phyloP scores from a whole-genome alignment of 495 filamentous ascomycete species.

The Schizothecium vesticola region DNA sequence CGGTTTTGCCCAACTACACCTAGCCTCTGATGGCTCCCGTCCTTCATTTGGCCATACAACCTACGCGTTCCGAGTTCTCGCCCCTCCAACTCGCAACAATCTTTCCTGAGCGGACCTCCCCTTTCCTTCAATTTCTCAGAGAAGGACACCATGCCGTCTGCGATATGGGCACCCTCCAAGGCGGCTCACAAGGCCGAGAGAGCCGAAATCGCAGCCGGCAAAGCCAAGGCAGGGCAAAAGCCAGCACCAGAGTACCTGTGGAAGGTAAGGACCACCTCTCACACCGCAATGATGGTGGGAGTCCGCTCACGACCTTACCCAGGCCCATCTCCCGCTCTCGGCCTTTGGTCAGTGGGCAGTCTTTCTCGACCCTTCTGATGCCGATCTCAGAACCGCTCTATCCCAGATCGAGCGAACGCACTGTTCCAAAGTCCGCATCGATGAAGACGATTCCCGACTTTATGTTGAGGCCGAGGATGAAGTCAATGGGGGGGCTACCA shows the following conservation, averaged over 20 bases:
- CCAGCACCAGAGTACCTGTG: not conserved
- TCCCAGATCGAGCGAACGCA: constrained; percentile 11
- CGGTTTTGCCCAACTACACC: not conserved
- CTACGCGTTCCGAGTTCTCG: not conserved
- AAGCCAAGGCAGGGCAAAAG: not conserved
- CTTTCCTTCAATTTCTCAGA: not conserved
- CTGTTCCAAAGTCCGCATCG: constrained; percentile 8
- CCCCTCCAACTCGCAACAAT: not conserved
- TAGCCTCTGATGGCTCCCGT: not conserved
- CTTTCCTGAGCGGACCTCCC: not conserved
- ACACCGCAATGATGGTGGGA: not conserved
- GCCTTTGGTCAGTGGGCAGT: constrained; percentile 7
- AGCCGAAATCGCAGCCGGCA: not conserved
- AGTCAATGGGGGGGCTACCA: constrained; percentile 6
- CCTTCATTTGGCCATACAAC: not conserved
- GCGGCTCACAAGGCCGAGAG: not conserved
- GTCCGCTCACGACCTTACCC: not conserved
- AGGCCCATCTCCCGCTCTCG: constrained; percentile 11
- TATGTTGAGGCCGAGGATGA: constrained; percentile 11
- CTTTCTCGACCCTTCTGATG: constrained; percentile 14
- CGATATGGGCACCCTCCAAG: not conserved
- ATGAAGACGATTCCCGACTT: not conserved
- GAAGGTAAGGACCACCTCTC: not conserved
- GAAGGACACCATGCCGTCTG: not conserved
- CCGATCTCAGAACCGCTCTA: constrained; percentile 8